phyloP scores from a whole-genome alignment of 176 grass and related monocot species.

The Paspalum vaginatum region DNA sequence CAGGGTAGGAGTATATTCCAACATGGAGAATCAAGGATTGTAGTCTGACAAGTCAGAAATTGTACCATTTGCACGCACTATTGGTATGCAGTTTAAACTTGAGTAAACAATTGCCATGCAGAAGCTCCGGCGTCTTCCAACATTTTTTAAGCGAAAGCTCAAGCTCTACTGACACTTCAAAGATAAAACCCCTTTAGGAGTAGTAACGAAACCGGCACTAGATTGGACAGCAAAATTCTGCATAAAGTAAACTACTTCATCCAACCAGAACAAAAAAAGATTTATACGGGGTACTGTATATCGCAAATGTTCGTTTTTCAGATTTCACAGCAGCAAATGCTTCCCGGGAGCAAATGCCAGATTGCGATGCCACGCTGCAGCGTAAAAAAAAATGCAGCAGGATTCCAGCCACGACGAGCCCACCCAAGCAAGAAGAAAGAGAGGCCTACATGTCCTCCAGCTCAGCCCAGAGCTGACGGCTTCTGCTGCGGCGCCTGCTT shows the following conservation, averaged over 20 bases:
- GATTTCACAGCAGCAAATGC: slow-evolving; percentile 35
- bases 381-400: slow-evolving; percentile 84
- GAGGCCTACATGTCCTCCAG: slow-evolving; percentile 40
- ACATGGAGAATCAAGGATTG: neutral
- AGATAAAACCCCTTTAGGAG: neutral
- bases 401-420: slow-evolving; percentile 38
- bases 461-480: slow-evolving; percentile 35
- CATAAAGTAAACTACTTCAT: slow-evolving; percentile 19
- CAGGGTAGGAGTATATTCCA: neutral
- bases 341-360: slow-evolving; percentile 43
- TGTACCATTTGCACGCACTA: neutral
- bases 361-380: slow-evolving; percentile 61
- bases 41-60: slow-evolving; percentile 1
- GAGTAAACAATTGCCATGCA: neutral
- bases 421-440: slow-evolving; percentile 42
- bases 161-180: neutral
- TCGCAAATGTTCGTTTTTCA: slow-evolving; percentile 49
- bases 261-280: too few relatives aligned
- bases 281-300: slow-evolving; percentile 8
- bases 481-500: slow-evolving; percentile 75
- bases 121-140: neutral
- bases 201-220: neutral
- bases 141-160: slow-evolving; percentile 1
- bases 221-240: slow-evolving; percentile 1
- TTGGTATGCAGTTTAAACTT: neutral